These are phyloP conservation scores for Macrocybe gigantea DNA, from an alignment of 768 basidiomycete genomes.

Conservation along the genomic window DNA sequence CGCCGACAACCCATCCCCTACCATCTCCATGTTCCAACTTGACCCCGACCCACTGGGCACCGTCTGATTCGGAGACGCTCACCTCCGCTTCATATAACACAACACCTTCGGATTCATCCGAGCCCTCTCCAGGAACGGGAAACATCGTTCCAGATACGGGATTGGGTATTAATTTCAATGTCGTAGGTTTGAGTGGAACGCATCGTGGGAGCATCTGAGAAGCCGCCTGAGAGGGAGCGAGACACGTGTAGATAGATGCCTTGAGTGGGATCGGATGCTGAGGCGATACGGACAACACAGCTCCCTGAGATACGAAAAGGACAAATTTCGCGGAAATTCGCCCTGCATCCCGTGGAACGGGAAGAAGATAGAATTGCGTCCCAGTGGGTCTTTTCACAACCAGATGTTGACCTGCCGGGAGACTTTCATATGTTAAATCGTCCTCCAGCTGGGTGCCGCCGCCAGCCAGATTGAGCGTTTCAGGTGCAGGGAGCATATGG, in stretches of 20 bases:
- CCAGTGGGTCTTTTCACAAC: slow-evolving; percentile 36
- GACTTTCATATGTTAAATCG: slow-evolving; percentile 24
- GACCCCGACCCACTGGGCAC: slow-evolving; percentile 44
- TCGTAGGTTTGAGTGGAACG: slow-evolving; percentile 32
- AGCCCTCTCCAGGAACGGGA: slow-evolving; percentile 62
- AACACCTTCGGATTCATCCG: slow-evolving; percentile 71
- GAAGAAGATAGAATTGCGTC: slow-evolving; percentile 46
- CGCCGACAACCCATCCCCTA: slow-evolving; percentile 58
- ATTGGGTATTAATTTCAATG: slow-evolving; percentile 59
- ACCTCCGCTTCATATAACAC: slow-evolving; percentile 56
- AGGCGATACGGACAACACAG: slow-evolving; percentile 44
- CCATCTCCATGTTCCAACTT: slow-evolving; percentile 43
- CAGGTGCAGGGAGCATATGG: slow-evolving; percentile 31
- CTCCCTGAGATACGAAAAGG: slow-evolving; percentile 58
- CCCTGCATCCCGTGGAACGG: slow-evolving; percentile 23
- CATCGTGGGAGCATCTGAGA: slow-evolving; percentile 24
- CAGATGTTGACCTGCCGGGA: slow-evolving; percentile 33
- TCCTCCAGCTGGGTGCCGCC: slow-evolving; percentile 14
- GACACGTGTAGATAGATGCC: slow-evolving; percentile 45
- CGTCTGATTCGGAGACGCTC: slow-evolving; percentile 7
- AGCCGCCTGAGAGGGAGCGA: slow-evolving; percentile 12
- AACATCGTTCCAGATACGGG: slow-evolving; percentile 49
- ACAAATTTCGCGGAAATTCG: slow-evolving; percentile 28
- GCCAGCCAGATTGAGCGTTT: slow-evolving; percentile 1
- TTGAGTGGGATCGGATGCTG: slow-evolving; percentile 38